phyloP scores from a whole-genome alignment of 768 basidiomycete genomes.

The Coprinopsis cinerea region DNA sequence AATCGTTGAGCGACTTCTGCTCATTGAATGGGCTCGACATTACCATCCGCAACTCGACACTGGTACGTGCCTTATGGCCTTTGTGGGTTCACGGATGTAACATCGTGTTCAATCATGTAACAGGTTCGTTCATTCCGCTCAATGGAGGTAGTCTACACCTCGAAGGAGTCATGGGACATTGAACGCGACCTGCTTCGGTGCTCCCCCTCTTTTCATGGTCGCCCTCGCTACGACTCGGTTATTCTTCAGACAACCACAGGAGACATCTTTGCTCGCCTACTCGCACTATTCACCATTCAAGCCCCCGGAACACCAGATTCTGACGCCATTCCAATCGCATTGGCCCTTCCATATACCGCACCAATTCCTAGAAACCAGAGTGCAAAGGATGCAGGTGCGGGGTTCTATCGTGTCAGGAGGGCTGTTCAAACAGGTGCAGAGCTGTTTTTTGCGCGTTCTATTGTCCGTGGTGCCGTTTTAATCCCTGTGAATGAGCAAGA shows the following conservation, averaged over 20 bases:
- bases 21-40: background rate
- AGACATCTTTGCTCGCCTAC: constrained; percentile 15
- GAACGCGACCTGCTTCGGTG: constrained; percentile 18
- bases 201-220: constrained; percentile 18
- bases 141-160: constrained; percentile 19
- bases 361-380: background rate
- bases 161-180: constrained; percentile 18
- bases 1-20: background rate
- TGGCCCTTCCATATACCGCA: background rate
- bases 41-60: background rate
- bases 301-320: background rate
- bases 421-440: background rate
- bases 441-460: background rate
- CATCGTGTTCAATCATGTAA: background rate
- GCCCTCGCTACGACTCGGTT: constrained; percentile 19
- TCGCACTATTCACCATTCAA: background rate
- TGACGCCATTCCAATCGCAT: background rate
- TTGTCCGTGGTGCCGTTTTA: background rate
- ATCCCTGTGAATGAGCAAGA: background rate
- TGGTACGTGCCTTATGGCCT: background rate
- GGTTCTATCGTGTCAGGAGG: background rate
- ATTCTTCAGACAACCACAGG: constrained; percentile 15
- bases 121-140: constrained; percentile 14
- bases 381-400: background rate
- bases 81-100: background rate